phyloP scores from a whole-genome alignment of 2,329 filamentous ascomycete species.

The Phoma sp. region DNA sequence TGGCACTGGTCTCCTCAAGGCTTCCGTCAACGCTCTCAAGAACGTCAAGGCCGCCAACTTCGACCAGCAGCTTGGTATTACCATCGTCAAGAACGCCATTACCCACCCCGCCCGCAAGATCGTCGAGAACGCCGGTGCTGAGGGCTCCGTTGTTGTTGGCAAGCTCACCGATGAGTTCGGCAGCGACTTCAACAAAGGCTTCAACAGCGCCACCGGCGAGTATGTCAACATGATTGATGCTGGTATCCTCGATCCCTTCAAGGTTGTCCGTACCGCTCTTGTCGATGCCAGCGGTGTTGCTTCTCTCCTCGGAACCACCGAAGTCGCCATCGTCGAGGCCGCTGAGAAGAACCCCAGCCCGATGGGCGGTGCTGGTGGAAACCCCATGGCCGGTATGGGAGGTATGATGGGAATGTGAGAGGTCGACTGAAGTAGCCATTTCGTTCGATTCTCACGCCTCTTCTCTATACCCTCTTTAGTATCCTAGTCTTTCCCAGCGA shows the following conservation, averaged over 20 bases:
- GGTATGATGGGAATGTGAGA: conserved; percentile 67
- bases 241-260: conserved; percentile 98
- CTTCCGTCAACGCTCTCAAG: conserved; percentile 83
- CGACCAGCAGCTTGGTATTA: conserved; percentile 97
- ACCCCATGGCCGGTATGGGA: conserved; percentile 55
- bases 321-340: conserved; percentile 97
- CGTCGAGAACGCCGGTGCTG: conserved; percentile 95
- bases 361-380: conserved; percentile 64
- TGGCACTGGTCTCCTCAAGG: conserved; percentile 98
- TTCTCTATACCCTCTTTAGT: conserved; percentile 45
- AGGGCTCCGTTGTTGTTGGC: conserved; percentile 95
- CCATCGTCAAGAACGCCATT: conserved; percentile 97
- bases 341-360: conserved; percentile 79
- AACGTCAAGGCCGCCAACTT: conserved; percentile 92
- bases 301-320: conserved; percentile 94
- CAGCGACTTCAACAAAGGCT: conserved; percentile 96
- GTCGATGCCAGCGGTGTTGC: conserved; percentile 95
- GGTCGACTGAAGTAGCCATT: background rate
- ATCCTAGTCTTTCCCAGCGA: conserved; percentile 38
- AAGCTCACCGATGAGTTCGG: conserved; percentile 96
- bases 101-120: conserved; percentile 93
- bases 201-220: conserved; percentile 94
- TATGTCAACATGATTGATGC: conserved; percentile 98
- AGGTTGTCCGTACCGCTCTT: conserved; percentile 97
- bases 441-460: conserved; percentile 35